Conservation (phyloP, 2,329 filamentous ascomycete species). For the Epichloe amarillans region DNA sequence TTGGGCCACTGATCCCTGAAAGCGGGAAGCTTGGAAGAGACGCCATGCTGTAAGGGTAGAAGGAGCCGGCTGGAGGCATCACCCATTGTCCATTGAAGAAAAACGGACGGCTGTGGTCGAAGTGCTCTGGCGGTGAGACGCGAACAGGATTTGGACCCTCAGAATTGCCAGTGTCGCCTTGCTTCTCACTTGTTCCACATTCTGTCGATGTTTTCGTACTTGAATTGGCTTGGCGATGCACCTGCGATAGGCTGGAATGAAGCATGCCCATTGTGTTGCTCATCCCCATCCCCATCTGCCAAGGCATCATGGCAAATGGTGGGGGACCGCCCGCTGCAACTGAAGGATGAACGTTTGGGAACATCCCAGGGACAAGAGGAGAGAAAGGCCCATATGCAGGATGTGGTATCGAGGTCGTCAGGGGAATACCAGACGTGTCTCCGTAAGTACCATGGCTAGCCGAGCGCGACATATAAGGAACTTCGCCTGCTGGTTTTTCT, state of each 20-base stretch:
- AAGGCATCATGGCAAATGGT: conserved; percentile 25
- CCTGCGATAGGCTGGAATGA: conserved; percentile 13
- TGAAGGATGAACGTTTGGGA: conserved; percentile 17
- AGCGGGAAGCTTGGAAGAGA: conserved; percentile 15
- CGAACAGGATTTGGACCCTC: conserved; percentile 20
- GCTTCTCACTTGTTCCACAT: conserved; percentile 14
- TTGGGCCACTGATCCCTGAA: conserved; percentile 12
- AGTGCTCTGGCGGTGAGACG: conserved; percentile 29
- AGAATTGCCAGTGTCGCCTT: conserved; percentile 17
- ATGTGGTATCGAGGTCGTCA: conserved; percentile 11
- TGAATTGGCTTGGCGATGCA: conserved; percentile 7
- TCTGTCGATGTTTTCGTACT: conserved; percentile 11
- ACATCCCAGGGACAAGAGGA: conserved; percentile 20
- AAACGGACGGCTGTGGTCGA: conserved; percentile 32
- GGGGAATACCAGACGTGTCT: conserved; percentile 4
- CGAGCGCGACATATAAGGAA: conserved; percentile 7
- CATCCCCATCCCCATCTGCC: conserved; percentile 27
- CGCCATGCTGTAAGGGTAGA: conserved; percentile 17
- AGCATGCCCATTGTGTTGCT: conserved; percentile 15
- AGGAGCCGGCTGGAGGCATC: conserved; percentile 17
- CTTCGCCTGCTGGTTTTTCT: conserved; percentile 21
- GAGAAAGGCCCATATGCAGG: conserved; percentile 16
- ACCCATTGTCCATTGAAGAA: conserved; percentile 31
- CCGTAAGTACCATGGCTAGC: conserved; percentile 8
- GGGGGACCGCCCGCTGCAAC: conserved; percentile 17